Evolutionary conservation across 106 monocot species (phyloP).

Genomic region (Dendrobium catenatum): DNA sequence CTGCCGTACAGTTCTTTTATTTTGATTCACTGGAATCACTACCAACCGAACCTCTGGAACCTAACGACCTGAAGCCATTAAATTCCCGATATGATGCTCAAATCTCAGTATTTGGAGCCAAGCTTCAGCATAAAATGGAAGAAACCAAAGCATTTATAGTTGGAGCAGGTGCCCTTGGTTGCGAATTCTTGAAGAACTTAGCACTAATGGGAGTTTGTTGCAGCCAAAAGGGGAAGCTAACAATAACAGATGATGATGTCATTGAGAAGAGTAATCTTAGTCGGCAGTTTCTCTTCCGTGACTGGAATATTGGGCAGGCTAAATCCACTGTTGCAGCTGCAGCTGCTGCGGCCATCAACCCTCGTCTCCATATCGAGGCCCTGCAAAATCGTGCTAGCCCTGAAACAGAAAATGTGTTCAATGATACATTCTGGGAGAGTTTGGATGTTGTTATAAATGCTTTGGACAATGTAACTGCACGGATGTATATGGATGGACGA

Average conservation of each 20-base stretch:
- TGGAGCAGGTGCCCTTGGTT: conserved; percentile 94
- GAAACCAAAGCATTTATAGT: conserved; percentile 80
- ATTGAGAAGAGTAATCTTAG: conserved; percentile 98
- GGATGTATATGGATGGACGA: conserved; percentile 77
- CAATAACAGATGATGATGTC: conserved; percentile 90
- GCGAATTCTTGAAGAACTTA: conserved; percentile 98
- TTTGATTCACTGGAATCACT: conserved; percentile 98
- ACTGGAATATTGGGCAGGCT: conserved; percentile 93
- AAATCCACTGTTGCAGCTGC: conserved; percentile 89
- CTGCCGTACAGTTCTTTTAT: conserved; percentile 71
- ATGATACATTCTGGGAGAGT: conserved; percentile 89
- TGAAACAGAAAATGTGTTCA: conserved; percentile 79
- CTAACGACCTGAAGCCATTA: conserved; percentile 58
- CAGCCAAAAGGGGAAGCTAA: conserved; percentile 67
- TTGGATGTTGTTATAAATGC: conserved; percentile 81
- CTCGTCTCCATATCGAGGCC: conserved; percentile 61
- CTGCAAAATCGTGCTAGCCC: conserved; percentile 89
- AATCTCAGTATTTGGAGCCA: conserved; percentile 89
- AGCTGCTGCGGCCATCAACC: conserved; percentile 62
- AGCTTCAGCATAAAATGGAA: conserved; percentile 78
- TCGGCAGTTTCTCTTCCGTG: conserved; percentile 87
- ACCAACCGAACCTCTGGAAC: conserved; percentile 56
- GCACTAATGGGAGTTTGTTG: conserved; percentile 94
- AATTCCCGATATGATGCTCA: conserved; percentile 92
- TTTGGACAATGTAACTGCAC: conserved; percentile 85